These are phyloP conservation scores for Paramecium primaurelia DNA, from an alignment of 73 alveolate genomes.

Conservation along the genomic window DNA sequence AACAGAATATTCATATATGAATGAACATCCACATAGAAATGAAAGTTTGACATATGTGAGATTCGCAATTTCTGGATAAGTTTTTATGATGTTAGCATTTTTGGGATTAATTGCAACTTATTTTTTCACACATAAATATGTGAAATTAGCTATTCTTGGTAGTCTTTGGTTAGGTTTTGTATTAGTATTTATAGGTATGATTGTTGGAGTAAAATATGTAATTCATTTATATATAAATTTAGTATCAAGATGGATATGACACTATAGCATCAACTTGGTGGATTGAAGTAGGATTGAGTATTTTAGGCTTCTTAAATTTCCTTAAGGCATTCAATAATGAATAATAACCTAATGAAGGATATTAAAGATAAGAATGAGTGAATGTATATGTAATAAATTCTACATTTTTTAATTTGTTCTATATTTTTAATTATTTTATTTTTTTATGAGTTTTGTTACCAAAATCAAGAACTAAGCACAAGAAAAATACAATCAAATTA, in stretches of 20 bases:
- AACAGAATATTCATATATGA: not conserved
- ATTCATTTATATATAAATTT: not conserved
- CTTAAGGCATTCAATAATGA: not conserved
- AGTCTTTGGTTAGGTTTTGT: not conserved
- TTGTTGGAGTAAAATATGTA: not conserved
- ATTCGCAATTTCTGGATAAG: constrained; percentile 27
- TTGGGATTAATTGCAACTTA: not conserved
- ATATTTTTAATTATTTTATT: not conserved
- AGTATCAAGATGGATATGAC: not conserved
- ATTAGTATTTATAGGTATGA: not conserved
- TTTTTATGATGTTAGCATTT: constrained; percentile 15
- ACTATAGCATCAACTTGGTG: constrained; percentile 14
- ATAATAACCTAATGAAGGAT: not conserved
- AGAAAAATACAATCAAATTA: not conserved
- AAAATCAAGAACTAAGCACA: not conserved
- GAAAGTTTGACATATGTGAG: not conserved
- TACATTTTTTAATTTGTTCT: not conserved
- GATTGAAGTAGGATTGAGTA: constrained; percentile 5
- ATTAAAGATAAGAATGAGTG: not conserved
- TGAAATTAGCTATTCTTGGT: not conserved
- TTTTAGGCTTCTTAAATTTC: not conserved
- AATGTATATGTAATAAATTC: not conserved
- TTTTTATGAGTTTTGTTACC: not conserved
- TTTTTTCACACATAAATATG: not conserved
- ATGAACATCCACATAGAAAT: not conserved